Evolutionary conservation across 164 flowering plant genomes (phyloP), one percentile per base, ranked within the genome.

Genomic region (Saururus chinensis): DNA sequence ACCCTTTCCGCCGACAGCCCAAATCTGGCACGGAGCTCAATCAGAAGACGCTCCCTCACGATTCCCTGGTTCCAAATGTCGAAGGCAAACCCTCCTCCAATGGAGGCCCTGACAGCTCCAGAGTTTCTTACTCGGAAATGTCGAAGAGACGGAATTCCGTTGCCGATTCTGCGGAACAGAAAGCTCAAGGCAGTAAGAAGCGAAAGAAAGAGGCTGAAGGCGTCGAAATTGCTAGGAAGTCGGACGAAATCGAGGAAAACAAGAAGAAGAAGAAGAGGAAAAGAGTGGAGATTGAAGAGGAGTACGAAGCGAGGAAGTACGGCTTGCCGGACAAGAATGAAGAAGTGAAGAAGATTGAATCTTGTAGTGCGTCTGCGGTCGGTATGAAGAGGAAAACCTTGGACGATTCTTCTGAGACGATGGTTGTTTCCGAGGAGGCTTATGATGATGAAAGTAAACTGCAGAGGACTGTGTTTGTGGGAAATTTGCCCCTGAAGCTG

Each of bases 391-490:
- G 97, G 82, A 95, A 91, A 71, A 67, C 63, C 19, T 68, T 67
- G 56, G 95, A 87, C 49, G 75, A 81, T 60, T 75, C 80, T 0
- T 76, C 69, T 35, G 84, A 77, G 56, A 22, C 58, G 35, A 62
- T 76, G 79, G 57, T 78, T 75, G 87, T 81, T 22, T 54, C 82
- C 0, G 77, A 80, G 71, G 97, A 91, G 53, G 89, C 89, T 51
- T 90, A 81, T 73, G 99, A 95, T 70, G 97, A 91, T 60, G 97
- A 95, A 68, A 66, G 54, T 56, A 95, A 91, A 84, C 83, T 95
- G 35, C 68, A 81, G 72, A 88, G 96, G 75, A 95, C 99, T 41
- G 79, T 95, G 24, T 95, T 95, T 73, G 89, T 87, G 53, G 97
- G 99, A 72, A 95, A 95, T 66, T 82, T 95, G 82, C 93, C 95